Percentiles rank a stretch among this genome's conserved stretches.
phyloP scores from a whole-genome alignment of 768 basidiomycete species.

The Lentinula edodes region DNA sequence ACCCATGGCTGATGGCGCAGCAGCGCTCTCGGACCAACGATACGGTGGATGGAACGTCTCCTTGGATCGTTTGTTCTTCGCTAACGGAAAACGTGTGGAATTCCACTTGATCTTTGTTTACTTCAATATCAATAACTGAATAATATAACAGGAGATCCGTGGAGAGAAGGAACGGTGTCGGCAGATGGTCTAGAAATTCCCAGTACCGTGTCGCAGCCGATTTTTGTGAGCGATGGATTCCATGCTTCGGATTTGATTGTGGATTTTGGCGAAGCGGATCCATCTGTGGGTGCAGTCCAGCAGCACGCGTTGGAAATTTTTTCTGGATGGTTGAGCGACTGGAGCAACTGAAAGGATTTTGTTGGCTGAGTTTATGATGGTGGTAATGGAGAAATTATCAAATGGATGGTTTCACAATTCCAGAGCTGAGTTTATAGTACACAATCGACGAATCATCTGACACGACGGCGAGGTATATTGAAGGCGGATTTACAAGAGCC shows the following conservation, averaged over 20 bases:
- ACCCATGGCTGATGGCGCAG: constrained; percentile 34
- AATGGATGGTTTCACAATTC: constrained; percentile 60
- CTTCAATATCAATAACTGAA: background rate
- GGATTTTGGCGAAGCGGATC: constrained; percentile 33
- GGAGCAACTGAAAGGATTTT: constrained; percentile 9
- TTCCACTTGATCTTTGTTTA: background rate
- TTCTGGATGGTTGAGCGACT: constrained; percentile 48
- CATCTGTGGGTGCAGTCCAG: constrained; percentile 50
- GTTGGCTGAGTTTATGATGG: background rate
- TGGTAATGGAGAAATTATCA: background rate
- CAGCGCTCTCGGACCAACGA: constrained; percentile 31
- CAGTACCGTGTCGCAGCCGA: constrained; percentile 50
- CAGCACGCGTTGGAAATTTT: constrained; percentile 44
- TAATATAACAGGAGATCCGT: constrained; percentile 52
- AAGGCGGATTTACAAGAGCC: constrained; percentile 37
- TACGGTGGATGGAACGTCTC: constrained; percentile 63
- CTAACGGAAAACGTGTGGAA: constrained; percentile 58
- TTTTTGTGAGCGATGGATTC: constrained; percentile 56
- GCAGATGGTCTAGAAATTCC: constrained; percentile 38
- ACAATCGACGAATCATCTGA: constrained; percentile 78
- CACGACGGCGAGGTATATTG: constrained; percentile 66
- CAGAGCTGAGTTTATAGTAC: constrained; percentile 76
- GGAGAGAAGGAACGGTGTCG: constrained; percentile 65
- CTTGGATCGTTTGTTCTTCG: constrained; percentile 57
- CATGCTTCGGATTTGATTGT: constrained; percentile 54